Conservation (phyloP, 2,329 filamentous ascomycete genomes). For the Botrytis paeoniae region DNA sequence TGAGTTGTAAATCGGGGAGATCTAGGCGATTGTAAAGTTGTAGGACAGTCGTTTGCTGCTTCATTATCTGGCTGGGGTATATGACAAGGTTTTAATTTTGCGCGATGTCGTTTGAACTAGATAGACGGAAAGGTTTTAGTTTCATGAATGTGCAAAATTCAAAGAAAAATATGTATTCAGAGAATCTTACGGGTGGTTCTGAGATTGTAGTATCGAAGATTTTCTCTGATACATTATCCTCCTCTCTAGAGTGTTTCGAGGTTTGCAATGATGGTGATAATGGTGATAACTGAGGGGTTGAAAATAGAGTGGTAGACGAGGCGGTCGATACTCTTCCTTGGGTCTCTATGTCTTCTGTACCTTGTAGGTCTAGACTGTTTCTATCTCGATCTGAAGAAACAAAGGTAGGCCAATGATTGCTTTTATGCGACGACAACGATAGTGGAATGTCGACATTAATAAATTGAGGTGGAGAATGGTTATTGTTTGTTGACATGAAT, state of each 20-base stretch:
- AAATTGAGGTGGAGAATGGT: background rate
- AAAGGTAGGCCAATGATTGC: background rate
- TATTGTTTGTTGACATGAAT: background rate
- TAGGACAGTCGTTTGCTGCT: slow-evolving; percentile 25
- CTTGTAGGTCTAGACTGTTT: background rate
- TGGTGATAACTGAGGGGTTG: background rate
- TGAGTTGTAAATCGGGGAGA: slow-evolving; percentile 54
- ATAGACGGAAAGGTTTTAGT: slow-evolving; percentile 5
- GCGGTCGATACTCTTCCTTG: background rate
- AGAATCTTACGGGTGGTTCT: slow-evolving; percentile 28
- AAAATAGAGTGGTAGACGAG: background rate
- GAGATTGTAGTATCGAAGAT: slow-evolving; percentile 17
- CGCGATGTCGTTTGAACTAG: slow-evolving; percentile 31
- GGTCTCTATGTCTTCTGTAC: background rate
- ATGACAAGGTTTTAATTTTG: slow-evolving; percentile 35
- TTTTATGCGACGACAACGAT: background rate
- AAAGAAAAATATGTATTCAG: background rate
- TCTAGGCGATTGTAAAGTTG: slow-evolving; percentile 34
- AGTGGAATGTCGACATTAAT: background rate
- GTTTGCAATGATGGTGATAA: slow-evolving; percentile 19
- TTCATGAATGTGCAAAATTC: background rate
- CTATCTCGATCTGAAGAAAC: background rate
- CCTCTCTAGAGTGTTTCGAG: slow-evolving; percentile 30
- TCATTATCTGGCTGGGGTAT: slow-evolving; percentile 40
- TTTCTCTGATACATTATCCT: slow-evolving; percentile 23